Evolutionary conservation across 495 filamentous ascomycete genomes (phyloP).

Genomic region (Aspergillus leporis): DNA sequence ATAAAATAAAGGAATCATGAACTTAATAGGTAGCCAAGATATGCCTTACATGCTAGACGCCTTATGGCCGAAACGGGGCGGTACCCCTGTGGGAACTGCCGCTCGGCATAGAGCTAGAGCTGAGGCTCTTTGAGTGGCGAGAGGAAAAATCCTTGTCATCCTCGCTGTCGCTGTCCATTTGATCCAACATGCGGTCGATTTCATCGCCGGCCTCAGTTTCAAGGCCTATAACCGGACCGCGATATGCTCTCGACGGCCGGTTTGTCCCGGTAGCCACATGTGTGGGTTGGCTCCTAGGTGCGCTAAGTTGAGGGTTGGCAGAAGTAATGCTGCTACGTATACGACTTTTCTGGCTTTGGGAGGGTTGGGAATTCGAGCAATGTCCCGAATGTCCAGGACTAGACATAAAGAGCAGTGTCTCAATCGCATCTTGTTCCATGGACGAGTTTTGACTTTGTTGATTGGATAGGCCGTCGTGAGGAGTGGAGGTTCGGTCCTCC

Average conservation of each 20-base stretch:
- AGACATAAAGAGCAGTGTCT: conserved; percentile 84
- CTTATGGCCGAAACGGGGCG: not conserved
- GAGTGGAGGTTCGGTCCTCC: conserved; percentile 22
- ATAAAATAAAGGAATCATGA: not conserved
- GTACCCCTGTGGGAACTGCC: not conserved
- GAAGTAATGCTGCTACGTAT: conserved; percentile 35
- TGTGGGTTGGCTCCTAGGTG: conserved; percentile 21
- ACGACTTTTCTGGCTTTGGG: conserved; percentile 23
- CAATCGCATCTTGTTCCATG: conserved; percentile 84
- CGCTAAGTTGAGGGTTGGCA: conserved; percentile 23
- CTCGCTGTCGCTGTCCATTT: conserved; percentile 51
- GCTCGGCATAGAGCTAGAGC: not conserved
- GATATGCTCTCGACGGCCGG: conserved; percentile 5
- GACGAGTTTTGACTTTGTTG: conserved; percentile 63
- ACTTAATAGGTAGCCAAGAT: not conserved
- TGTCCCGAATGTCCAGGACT: conserved; percentile 74
- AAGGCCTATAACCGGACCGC: conserved; percentile 18
- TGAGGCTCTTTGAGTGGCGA: not conserved
- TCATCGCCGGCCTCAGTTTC: conserved; percentile 47
- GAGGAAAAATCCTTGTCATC: conserved; percentile 28
- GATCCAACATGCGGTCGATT: conserved; percentile 54
- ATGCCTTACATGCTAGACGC: not conserved
- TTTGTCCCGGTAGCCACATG: conserved; percentile 19
- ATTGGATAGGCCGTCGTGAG: conserved; percentile 28
- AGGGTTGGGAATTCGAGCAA: conserved; percentile 36